phyloP scores from a whole-genome alignment of 306 rosid genomes.

The Castanea crenata region DNA sequence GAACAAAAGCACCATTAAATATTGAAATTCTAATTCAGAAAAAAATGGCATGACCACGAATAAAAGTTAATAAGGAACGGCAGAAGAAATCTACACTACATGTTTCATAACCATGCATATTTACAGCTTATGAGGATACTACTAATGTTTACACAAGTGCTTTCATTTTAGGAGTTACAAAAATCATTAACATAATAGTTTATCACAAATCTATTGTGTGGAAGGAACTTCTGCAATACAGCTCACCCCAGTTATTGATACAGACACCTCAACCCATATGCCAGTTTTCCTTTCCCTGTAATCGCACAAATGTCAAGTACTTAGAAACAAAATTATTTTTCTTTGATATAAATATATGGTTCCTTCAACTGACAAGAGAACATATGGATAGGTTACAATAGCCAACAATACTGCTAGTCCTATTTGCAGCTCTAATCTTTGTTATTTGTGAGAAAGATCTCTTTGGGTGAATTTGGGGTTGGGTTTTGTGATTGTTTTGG shows the following conservation, averaged over 20 bases:
- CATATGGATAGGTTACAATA: too few relatives aligned
- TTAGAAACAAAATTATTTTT: slow-evolving; percentile 12
- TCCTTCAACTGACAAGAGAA: neutral
- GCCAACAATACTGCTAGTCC: neutral
- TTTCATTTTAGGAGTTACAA: neutral
- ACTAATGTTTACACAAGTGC: neutral
- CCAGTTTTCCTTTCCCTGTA: slow-evolving; percentile 97
- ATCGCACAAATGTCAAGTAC: slow-evolving; percentile 21
- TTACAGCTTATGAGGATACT: neutral
- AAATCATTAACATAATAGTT: neutral
- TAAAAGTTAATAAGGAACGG: neutral
- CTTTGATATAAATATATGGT: neutral
- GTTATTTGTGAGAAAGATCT: too few relatives aligned
- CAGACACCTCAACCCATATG: slow-evolving; percentile 84
- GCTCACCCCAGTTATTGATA: slow-evolving; percentile 88
- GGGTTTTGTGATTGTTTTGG: too few relatives aligned
- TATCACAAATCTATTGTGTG: neutral
- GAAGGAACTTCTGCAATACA: slow-evolving; percentile 18
- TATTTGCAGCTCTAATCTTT: too few relatives aligned
- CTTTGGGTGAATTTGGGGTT: neutral
- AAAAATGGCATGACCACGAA: neutral
- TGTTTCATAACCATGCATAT: neutral
- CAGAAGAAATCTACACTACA: slow-evolving; percentile 10
- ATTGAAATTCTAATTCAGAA: slow-evolving; percentile 11
- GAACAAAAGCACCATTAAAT: slow-evolving; percentile 24